Evolutionary conservation across 306 rosid species (phyloP), one percentile per base, ranked within the genome.

Genomic region (Castanopsis chinensis): DNA sequence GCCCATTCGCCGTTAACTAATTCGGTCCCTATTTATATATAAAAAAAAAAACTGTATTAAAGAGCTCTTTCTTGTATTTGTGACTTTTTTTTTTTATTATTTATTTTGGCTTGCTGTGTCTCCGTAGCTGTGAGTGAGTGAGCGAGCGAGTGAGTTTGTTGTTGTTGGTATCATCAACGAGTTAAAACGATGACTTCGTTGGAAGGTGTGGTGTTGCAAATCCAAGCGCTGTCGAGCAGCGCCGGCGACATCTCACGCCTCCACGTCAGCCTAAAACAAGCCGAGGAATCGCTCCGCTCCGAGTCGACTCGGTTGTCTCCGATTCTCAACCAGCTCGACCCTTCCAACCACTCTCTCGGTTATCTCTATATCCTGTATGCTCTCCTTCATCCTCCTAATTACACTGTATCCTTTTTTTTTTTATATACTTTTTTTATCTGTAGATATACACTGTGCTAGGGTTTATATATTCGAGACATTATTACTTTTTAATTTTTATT

Each of bases 301-400:
- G 89, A 93, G 69, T 83, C 89, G 78, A 61, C 86, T 84, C 91
- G 88, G 15, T 73, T 93, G 54, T 60, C 83, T 68, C 74, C 92
- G 37, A 76, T 91, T 78, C 80, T 95, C 27, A 53, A 76, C 70
- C 91, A 87, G 79, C 97, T 95, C 15, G 96, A 91, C 72, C 93
- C 98, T 6, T 79, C 88, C 52, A 14, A 56, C 1, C 97, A 95
- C 49, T 89, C 97, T 74, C 92, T 94, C 19, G 97, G 96, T 56
- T 92, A 78, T 78, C 93, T 94, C 56, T 94, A 84, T 83, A 68
- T 94, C 72, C 78, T 92, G 97, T 94, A 83, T 80, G 80, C 43
- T 73, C 70, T 71, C 63, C 32, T 32, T 72, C 53, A 18, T 30
- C 72, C 52, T 13, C n/a, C 35, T 27, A 28, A 27, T 13, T 21